Evolutionary conservation across 176 grass and related monocot species (phyloP), one percentile per base, ranked within the genome.

Genomic region (Tuctoria greenei): DNA sequence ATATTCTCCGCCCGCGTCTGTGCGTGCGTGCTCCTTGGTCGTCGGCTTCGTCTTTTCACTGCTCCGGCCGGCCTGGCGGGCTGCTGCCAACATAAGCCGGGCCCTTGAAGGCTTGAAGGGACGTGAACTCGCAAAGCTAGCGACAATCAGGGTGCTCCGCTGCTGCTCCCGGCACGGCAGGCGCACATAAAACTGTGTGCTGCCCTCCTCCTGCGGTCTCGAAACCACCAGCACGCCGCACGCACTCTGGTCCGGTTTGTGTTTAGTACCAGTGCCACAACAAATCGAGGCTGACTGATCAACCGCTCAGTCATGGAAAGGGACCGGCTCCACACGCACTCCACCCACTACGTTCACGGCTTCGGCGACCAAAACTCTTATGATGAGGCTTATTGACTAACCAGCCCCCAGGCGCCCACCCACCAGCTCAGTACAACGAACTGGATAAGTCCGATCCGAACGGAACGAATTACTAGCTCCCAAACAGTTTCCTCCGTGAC

Each of bases 221-320:
- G 5, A 41, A 12, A n/a, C 81, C 64, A 16, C 81, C 72, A 44
- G 72, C 52, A 82, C 50, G 21, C 5, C 64, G 21, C 49, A 13
- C 60, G 21, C 60, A 21, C 20, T 15, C 0, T 21, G 8, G 7
- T 7, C 23, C 51, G 69, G 12, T 17, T 8, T n/a, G 16, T 52
- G 20, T 17, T 37, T 51, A 38, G n/a, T 35, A n/a, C 37, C 54
- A 55, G 49, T 23, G 49, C 69, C 49, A 7, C 18, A 47, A 54
- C 20, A 21, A 14, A 71, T 7, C 9, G 2, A 3, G 37, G 28
- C 11, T 8, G 20, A 24, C 16, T 55, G 54, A 1, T 17, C 31
- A 54, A 18, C 28, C 12, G 7, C 21, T 8, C 45, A 47, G 13
- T 47, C 45, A 1, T 47, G 5, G 17, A 31, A 31, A 31, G 31